Conservation (phyloP, 2,329 filamentous ascomycete genomes). For the Clarireedia paspali region DNA sequence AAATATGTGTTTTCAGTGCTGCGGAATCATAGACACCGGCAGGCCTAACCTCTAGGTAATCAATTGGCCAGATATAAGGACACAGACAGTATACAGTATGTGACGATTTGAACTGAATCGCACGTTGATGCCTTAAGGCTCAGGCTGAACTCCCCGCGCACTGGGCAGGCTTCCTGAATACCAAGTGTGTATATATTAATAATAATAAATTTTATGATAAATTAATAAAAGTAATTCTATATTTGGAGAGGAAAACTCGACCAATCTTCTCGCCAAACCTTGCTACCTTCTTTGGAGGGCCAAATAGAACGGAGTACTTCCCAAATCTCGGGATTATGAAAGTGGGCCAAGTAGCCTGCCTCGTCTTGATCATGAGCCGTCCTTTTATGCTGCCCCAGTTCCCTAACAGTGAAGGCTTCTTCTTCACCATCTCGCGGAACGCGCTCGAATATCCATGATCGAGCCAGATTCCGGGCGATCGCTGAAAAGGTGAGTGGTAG, state of each 20-base stretch:
- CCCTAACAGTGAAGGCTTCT: constrained; percentile 5
- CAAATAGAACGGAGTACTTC: constrained; percentile 10
- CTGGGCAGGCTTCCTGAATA: no score
- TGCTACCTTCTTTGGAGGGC: constrained; percentile 7
- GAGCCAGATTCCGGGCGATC: background rate
- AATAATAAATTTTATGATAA: no score
- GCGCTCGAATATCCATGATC: constrained; percentile 10
- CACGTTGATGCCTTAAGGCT: no score
- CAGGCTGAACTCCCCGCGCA: no score
- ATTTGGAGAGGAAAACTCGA: constrained; percentile 5
- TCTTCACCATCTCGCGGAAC: constrained; percentile 9
- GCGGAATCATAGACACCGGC: no score
- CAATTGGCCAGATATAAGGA: no score
- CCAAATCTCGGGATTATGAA: background rate
- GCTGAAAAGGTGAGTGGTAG: constrained; percentile 3
- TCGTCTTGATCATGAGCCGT: background rate
- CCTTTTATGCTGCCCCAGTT: constrained; percentile 7
- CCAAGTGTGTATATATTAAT: no score
- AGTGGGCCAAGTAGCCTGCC: background rate
- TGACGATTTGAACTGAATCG: no score
- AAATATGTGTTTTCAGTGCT: no score
- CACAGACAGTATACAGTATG: no score
- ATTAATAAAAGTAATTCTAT: background rate
- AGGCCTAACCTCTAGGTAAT: no score
- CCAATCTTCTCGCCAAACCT: constrained; percentile 13